phyloP scores from a whole-genome alignment of 148 eudicot species.

The Heliosperma pusillum region DNA sequence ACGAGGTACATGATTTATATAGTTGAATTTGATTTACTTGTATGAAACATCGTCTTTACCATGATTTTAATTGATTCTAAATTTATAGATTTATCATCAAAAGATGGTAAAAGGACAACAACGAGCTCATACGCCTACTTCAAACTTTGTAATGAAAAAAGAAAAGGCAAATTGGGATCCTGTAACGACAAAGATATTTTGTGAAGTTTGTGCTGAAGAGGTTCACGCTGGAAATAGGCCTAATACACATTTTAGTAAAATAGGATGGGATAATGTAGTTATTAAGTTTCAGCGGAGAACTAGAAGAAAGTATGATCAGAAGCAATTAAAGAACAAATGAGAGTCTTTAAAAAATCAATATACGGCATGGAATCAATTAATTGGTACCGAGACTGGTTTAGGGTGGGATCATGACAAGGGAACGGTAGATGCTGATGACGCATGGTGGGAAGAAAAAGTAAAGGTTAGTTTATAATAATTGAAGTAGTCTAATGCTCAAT shows the following conservation, averaged over 20 bases:
- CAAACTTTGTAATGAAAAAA: background rate
- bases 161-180: slow-evolving; percentile 16
- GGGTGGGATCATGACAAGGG: slow-evolving; percentile 9
- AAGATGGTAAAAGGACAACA: background rate
- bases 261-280: slow-evolving; percentile 1
- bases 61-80: background rate
- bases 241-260: slow-evolving; percentile 1
- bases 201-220: slow-evolving; percentile 7
- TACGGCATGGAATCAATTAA: background rate
- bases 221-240: slow-evolving; percentile 8
- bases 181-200: slow-evolving; percentile 3
- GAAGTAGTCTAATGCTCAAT: background rate
- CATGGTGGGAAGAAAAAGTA: slow-evolving; percentile 7
- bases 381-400: background rate
- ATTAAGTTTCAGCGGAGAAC: background rate
- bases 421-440: background rate
- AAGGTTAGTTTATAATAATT: background rate
- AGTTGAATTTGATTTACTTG: background rate
- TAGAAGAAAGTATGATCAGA: background rate
- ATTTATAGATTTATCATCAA: slow-evolving; percentile 1
- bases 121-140: background rate
- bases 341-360: slow-evolving; percentile 10
- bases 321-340: slow-evolving; percentile 5
- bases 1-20: no score
- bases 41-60: background rate